Conservation (phyloP, 2,329 filamentous ascomycete genomes). For the Fusarium multiceps region DNA sequence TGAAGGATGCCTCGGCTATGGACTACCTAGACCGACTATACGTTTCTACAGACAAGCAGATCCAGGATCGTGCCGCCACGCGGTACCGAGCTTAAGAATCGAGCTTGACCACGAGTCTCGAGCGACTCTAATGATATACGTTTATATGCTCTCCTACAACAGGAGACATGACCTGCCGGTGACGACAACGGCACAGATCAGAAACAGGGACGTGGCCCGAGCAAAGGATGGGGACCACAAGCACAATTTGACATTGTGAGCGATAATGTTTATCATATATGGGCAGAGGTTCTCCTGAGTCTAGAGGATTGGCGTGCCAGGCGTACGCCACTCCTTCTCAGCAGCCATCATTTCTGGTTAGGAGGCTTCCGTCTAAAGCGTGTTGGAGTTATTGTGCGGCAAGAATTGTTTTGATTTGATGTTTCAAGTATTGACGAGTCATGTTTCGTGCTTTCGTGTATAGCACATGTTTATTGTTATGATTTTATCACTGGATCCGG, state of each 20-base stretch:
- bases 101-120: conserved; percentile 40
- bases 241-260: conserved; percentile 44
- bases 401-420: conserved; percentile 29
- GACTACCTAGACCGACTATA: conserved; percentile 84
- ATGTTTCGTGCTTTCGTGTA: conserved; percentile 28
- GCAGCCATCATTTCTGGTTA: conserved; percentile 37
- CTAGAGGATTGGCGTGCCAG: conserved; percentile 22
- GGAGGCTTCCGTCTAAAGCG: conserved; percentile 40
- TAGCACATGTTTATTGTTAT: conserved; percentile 27
- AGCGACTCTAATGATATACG: conserved; percentile 46
- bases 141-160: conserved; percentile 42
- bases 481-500: conserved; percentile 29
- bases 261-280: conserved; percentile 48
- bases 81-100: conserved; percentile 49
- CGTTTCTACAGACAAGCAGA: conserved; percentile 82
- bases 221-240: conserved; percentile 25
- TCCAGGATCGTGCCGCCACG: conserved; percentile 70
- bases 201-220: conserved; percentile 43
- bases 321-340: conserved; percentile 31
- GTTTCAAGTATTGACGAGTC: conserved; percentile 27
- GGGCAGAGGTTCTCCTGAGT: conserved; percentile 31
- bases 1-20: conserved; percentile 87
- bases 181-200: conserved; percentile 45
- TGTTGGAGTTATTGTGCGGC: conserved; percentile 43
- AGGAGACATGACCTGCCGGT: conserved; percentile 43